phyloP scores from a whole-genome alignment of 768 basidiomycete species.

The Russula abietina region DNA sequence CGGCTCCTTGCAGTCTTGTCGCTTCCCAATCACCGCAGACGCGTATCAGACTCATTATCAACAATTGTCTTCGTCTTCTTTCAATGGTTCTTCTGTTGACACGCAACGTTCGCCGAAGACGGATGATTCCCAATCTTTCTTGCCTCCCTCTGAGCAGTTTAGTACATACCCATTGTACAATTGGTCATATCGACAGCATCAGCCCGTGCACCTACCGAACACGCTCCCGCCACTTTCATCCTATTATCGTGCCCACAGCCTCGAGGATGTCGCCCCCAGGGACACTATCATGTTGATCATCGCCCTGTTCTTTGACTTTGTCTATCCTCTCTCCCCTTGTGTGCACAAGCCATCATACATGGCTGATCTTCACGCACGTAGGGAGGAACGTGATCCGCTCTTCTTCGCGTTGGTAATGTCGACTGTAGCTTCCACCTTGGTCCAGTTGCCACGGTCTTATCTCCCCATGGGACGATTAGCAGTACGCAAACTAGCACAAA shows the following conservation, averaged over 20 bases:
- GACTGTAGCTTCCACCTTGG: constrained; percentile 79
- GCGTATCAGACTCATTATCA: constrained; percentile 55
- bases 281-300: constrained; percentile 79
- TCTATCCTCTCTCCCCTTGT: constrained; percentile 86
- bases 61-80: constrained; percentile 36
- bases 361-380: constrained; percentile 72
- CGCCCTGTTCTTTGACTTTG: constrained; percentile 88
- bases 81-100: constrained; percentile 38
- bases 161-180: constrained; percentile 61
- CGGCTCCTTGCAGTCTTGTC: constrained; percentile 53
- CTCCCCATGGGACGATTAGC: constrained; percentile 80
- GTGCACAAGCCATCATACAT: constrained; percentile 88
- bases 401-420: constrained; percentile 91
- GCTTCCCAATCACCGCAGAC: constrained; percentile 67
- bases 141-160: constrained; percentile 46
- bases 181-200: constrained; percentile 67
- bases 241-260: constrained; percentile 66
- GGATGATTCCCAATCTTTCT: constrained; percentile 40
- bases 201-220: constrained; percentile 41
- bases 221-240: constrained; percentile 56
- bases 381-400: constrained; percentile 83
- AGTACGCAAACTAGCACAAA: constrained; percentile 79
- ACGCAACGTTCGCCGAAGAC: constrained; percentile 32
- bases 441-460: constrained; percentile 84
- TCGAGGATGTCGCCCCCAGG: constrained; percentile 78